Conservation (phyloP, 208 protist species). For the Herpetomonas samuelpessoai region DNA sequence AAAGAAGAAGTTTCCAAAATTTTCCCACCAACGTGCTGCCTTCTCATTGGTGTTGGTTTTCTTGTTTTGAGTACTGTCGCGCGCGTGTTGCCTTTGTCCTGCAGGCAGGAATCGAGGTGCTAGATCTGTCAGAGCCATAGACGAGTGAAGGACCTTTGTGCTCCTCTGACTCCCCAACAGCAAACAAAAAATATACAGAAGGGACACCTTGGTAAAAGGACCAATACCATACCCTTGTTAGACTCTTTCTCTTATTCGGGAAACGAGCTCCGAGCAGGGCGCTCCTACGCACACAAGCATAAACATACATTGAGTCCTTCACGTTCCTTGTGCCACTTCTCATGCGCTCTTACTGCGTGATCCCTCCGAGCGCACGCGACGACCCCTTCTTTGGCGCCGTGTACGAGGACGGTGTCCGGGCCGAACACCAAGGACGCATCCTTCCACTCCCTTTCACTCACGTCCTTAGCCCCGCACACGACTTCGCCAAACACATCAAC, state of each 20-base stretch:
- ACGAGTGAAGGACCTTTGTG: too few species aligned
- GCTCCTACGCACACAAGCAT: background rate
- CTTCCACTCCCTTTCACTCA: constrained; percentile 44
- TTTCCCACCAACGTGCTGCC: too few species aligned
- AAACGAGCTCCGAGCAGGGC: too few species aligned
- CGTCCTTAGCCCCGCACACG: constrained; percentile 72
- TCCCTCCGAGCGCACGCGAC: constrained; percentile 59
- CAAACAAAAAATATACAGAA: too few species aligned
- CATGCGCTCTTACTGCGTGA: constrained; percentile 72
- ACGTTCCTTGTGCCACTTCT: constrained; percentile 3
- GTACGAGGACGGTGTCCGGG: constrained; percentile 64
- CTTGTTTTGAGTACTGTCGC: background rate
- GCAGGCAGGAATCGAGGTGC: too few species aligned
- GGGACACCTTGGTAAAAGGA: too few species aligned
- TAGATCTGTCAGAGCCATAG: too few species aligned
- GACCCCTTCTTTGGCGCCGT: constrained; percentile 73
- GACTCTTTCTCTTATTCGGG: too few species aligned
- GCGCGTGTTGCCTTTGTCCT: background rate
- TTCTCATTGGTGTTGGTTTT: too few species aligned
- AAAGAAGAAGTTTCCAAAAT: too few species aligned
- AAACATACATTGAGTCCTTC: background rate
- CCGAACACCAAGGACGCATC: constrained; percentile 35
- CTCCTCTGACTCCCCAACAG: background rate
- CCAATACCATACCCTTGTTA: too few species aligned
- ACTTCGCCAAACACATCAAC: constrained; percentile 44